Base-by-base conservation (phyloP, 768 basidiomycete species). In the Trametes cingulata region DNA sequence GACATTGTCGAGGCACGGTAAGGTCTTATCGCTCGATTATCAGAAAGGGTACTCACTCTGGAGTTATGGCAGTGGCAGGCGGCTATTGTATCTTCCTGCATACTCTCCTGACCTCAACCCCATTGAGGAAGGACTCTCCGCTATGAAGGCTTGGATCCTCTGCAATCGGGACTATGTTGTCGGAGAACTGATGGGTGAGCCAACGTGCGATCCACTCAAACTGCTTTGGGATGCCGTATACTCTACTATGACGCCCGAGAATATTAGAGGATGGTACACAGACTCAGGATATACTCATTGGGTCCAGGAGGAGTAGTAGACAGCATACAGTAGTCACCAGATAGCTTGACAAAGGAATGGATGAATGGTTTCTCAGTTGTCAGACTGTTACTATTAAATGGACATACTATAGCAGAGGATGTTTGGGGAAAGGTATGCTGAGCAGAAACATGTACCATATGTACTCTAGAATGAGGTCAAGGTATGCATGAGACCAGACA, bases 61-160 rank as follows among this genome's bases (percentile, higher is more conserved):
- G 10, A 33, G 39, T 40, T 5, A 40, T 13, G 52, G 53, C 14
- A 62, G 60, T 12, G 54, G 54, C 22, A 24, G 22, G 22, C 24
- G 25, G 6, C 45, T 75, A 0, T 3, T 71, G 2, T 76, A 61
- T 56, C 62, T 75, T 0, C 74, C 73, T 7, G 64, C 73, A 0
- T 76, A 76, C 58, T 77, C 75, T 1, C 75, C 70, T 2, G 73
- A 76, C 51, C 64, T 75, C 25, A 76, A 73, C 47, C 74, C 73
- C 2, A 76, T 76, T 56, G 72, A 76, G 58, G 74, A 75, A 52
- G 67, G 64, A 3, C 75, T 74, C 43, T 56, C 42, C 12, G 54
- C 54, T 15, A 56, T 56, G 54, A 56, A 56, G 42, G 20, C 25
- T 14, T 43, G 42, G 43, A 43, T 56, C 12, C 43, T 40, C 6